Evolutionary conservation across 2,329 filamentous ascomycete species (phyloP).

Genomic region (Paradendryphiella salina): DNA sequence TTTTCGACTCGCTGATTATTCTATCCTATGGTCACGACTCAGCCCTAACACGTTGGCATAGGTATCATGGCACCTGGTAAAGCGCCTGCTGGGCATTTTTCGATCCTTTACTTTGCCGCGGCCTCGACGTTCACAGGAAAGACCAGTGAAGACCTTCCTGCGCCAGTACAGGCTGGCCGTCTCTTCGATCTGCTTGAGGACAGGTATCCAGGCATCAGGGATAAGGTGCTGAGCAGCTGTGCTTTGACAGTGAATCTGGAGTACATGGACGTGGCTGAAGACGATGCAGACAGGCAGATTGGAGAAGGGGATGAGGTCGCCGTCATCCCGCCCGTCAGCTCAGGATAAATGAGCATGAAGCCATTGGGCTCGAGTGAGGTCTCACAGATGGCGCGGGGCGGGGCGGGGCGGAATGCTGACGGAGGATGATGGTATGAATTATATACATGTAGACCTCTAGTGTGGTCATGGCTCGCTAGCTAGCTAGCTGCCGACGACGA

Average conservation of each 20-base stretch:
- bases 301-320: constrained; percentile 79
- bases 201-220: constrained; percentile 69
- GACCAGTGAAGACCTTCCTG: constrained; percentile 65
- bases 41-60: constrained; percentile 22
- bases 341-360: constrained; percentile 53
- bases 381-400: neutral
- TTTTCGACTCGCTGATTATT: neutral
- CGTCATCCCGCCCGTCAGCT: constrained; percentile 86
- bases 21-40: neutral
- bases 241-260: constrained; percentile 79
- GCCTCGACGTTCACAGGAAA: constrained; percentile 72
- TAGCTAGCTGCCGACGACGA: neutral
- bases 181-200: constrained; percentile 71
- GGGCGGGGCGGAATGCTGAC: neutral
- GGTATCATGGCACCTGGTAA: constrained; percentile 49
- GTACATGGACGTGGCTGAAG: constrained; percentile 72
- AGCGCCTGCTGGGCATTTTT: constrained; percentile 68
- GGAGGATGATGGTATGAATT: neutral
- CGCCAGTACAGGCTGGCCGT: constrained; percentile 64
- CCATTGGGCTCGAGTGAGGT: neutral
- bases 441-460: no score
- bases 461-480: neutral
- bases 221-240: constrained; percentile 70
- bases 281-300: constrained; percentile 59
- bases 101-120: constrained; percentile 78